phyloP scores from a whole-genome alignment of 129 eudicot species.

The Artemisia argyi region DNA sequence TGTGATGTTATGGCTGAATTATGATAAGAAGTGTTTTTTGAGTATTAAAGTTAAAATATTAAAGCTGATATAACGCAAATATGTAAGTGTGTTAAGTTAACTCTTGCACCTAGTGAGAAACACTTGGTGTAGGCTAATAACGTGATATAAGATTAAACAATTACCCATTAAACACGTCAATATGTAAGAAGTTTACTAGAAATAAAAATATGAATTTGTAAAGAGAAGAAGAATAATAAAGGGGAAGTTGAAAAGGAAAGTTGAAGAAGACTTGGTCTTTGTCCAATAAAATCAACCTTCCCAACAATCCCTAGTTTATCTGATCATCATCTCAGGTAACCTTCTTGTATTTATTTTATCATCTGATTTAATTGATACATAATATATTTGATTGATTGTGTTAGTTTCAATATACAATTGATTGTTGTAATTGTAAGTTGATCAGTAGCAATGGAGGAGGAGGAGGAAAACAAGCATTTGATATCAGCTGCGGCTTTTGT shows the following conservation, averaged over 20 bases:
- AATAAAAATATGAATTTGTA: background rate
- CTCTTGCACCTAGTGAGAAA: too few species aligned
- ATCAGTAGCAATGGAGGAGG: slow-evolving; percentile 35
- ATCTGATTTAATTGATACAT: slow-evolving; percentile 4
- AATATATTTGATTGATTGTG: slow-evolving; percentile 15
- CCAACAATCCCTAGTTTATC: background rate
- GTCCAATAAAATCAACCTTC: background rate
- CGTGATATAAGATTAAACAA: too few species aligned
- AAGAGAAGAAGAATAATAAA: background rate
- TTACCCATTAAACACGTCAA: too few species aligned
- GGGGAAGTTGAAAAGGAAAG: background rate
- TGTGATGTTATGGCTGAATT: too few species aligned
- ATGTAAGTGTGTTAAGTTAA: too few species aligned
- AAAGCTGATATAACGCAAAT: too few species aligned
- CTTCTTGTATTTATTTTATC: background rate
- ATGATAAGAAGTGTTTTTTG: too few species aligned
- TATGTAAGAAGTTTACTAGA: too few species aligned
- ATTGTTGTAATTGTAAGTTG: slow-evolving; percentile 12
- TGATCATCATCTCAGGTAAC: too few species aligned
- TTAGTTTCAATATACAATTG: slow-evolving; percentile 9
- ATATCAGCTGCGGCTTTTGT: slow-evolving; percentile 95
- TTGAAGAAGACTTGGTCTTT: background rate
- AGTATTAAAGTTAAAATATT: too few species aligned
- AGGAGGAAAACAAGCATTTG: slow-evolving; percentile 55
- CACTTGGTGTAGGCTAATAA: too few species aligned